Evolutionary conservation across 1,284 basidiomycete genomes (phyloP).

Genomic region (Lignosus rhinocerotis): DNA sequence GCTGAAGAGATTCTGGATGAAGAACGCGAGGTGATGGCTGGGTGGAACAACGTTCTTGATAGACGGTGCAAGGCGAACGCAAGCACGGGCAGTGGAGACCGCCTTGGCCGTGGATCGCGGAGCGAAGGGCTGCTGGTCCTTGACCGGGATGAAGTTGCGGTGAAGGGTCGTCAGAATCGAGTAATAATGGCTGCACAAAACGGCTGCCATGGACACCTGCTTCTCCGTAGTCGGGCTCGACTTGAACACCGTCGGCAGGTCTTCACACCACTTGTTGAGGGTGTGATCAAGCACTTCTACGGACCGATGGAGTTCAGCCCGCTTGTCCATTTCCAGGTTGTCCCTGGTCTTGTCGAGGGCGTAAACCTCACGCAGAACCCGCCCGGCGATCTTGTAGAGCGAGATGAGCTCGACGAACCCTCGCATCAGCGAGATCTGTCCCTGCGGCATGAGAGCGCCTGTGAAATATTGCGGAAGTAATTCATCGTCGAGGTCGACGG

Average conservation of each 20-base stretch:
- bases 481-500: constrained; percentile 81
- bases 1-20: constrained; percentile 89
- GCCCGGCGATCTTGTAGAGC: constrained; percentile 81
- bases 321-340: constrained; percentile 70
- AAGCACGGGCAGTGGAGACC: constrained; percentile 75
- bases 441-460: constrained; percentile 54
- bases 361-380: constrained; percentile 81
- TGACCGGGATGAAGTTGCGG: constrained; percentile 82
- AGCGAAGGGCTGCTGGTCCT: constrained; percentile 61
- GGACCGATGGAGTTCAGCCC: constrained; percentile 67
- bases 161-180: constrained; percentile 86
- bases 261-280: constrained; percentile 80
- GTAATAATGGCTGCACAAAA: constrained; percentile 88
- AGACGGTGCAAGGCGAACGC: constrained; percentile 82
- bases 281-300: constrained; percentile 79
- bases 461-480: constrained; percentile 69
- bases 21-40: constrained; percentile 88
- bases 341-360: constrained; percentile 75
- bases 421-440: constrained; percentile 71
- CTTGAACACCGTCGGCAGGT: constrained; percentile 73
- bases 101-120: constrained; percentile 76
- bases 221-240: constrained; percentile 68
- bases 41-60: constrained; percentile 84
- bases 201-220: constrained; percentile 85
- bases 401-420: constrained; percentile 76